A percentile compares a stretch with the other conserved stretches of the same genome.
phyloP scores from a whole-genome alignment of 2,329 filamentous ascomycete species.

The Xylaria digitata region DNA sequence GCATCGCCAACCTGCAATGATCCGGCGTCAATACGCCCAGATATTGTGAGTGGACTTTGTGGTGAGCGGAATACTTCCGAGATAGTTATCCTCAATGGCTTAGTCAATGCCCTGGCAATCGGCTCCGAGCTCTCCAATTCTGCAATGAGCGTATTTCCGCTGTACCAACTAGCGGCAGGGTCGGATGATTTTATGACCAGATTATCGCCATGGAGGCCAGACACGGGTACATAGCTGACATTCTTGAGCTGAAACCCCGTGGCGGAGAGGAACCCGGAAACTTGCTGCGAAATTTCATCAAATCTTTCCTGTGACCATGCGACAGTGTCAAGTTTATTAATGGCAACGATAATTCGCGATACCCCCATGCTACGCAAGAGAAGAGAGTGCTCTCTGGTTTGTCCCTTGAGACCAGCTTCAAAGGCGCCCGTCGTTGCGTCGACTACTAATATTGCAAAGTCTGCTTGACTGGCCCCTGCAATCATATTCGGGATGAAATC shows the following conservation, averaged over 20 bases:
- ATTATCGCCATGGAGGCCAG: conserved; percentile 89
- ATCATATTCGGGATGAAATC: conserved; percentile 99
- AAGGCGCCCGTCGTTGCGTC: conserved; percentile 92
- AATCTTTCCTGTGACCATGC: conserved; percentile 86
- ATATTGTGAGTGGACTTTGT: conserved; percentile 84
- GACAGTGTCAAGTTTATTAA: conserved; percentile 95
- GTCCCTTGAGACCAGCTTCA: conserved; percentile 90
- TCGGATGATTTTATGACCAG: conserved; percentile 71
- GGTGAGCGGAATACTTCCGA: conserved; percentile 86
- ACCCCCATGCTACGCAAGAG: conserved; percentile 92
- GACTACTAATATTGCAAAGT: conserved; percentile 94
- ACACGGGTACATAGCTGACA: conserved; percentile 88
- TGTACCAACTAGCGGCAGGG: conserved; percentile 79
- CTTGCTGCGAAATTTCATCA: conserved; percentile 84
- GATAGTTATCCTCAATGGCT: conserved; percentile 86
- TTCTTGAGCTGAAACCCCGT: conserved; percentile 86
- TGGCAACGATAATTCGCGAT: conserved; percentile 84
- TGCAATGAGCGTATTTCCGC: conserved; percentile 80
- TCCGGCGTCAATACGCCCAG: conserved; percentile 86
- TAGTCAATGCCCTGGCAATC: conserved; percentile 74
- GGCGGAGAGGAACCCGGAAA: conserved; percentile 82
- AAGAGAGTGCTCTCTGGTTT: conserved; percentile 93
- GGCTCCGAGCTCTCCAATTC: conserved; percentile 87
- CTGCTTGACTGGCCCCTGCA: conserved; percentile 92
- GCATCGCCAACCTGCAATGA: conserved; percentile 86